Percentiles rank a stretch among this genome's conserved stretches.
phyloP scores from a whole-genome alignment of 1,284 basidiomycete genomes.

The Inonotus obliquus region DNA sequence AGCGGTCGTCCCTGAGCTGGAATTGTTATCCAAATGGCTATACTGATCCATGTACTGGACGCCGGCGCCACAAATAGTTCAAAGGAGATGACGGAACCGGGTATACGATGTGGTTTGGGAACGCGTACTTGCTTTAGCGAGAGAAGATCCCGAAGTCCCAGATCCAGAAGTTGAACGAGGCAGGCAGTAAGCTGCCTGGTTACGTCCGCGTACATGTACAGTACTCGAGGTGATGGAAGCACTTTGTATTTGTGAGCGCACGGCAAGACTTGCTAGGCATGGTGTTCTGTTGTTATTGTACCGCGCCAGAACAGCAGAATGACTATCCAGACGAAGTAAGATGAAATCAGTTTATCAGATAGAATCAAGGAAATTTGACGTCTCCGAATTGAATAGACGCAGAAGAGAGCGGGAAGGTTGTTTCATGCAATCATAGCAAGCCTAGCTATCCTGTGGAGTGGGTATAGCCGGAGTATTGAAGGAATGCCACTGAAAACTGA shows the following conservation, averaged over 20 bases:
- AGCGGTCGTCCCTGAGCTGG: neutral
- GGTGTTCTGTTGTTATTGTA: neutral
- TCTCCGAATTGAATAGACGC: slow-evolving; percentile 3
- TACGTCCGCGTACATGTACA: neutral
- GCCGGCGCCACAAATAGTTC: neutral
- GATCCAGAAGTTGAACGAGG: neutral
- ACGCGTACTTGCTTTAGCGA: neutral
- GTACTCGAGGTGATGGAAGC: slow-evolving; percentile 2
- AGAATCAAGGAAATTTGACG: neutral
- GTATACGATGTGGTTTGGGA: neutral
- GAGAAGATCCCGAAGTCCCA: neutral
- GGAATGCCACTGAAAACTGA: slow-evolving; percentile 3
- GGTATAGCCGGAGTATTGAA: neutral
- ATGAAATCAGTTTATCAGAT: slow-evolving; percentile 3
- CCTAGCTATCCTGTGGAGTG: neutral
- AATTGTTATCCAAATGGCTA: neutral
- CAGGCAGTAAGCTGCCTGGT: neutral
- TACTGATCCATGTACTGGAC: neutral
- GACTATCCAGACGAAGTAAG: neutral
- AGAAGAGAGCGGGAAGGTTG: neutral
- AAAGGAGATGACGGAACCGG: neutral
- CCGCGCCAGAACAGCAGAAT: neutral
- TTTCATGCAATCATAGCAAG: neutral
- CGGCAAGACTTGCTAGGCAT: neutral
- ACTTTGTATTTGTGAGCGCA: neutral